A percentile compares a stretch with the other conserved stretches of the same genome.
Evolutionary conservation across 2,329 filamentous ascomycete genomes (phyloP).

Genomic region (Claviceps fusiformis): DNA sequence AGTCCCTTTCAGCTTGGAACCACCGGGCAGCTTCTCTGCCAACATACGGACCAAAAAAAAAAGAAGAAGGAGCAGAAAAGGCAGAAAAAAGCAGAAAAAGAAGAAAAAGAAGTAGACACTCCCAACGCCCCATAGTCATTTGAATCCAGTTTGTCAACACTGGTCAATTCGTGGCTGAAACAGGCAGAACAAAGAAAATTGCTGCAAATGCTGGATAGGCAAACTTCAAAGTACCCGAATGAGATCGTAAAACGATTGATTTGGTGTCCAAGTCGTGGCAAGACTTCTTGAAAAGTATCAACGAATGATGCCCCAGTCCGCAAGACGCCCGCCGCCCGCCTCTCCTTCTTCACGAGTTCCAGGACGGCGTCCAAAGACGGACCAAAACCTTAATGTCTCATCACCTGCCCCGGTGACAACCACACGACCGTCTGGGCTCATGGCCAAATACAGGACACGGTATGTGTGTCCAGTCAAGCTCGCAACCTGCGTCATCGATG

Average conservation of each 20-base stretch:
- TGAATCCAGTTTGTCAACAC: not conserved
- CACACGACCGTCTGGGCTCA: constrained; percentile 89
- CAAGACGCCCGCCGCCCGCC: constrained; percentile 44
- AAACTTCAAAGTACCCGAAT: not conserved
- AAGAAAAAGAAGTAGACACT: not conserved
- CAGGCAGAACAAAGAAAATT: not conserved
- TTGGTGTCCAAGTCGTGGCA: not conserved
- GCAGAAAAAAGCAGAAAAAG: no score
- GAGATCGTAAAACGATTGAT: not conserved
- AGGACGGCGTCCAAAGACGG: constrained; percentile 76
- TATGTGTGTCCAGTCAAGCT: constrained; percentile 94
- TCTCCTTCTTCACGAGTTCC: constrained; percentile 57
- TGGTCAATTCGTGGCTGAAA: not conserved
- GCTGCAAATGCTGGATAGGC: not conserved
- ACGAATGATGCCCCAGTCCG: constrained; percentile 75
- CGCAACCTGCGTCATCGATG: constrained; percentile 92
- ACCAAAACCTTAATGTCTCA: constrained; percentile 94
- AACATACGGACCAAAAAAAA: not conserved
- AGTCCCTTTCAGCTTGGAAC: not conserved
- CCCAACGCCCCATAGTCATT: not conserved
- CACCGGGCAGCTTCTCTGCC: not conserved
- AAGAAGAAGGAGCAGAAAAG: no score
- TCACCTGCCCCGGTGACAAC: constrained; percentile 95
- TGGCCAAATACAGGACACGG: constrained; percentile 87
- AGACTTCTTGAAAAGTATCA: constrained; percentile 14